phyloP scores from a whole-genome alignment of 2,329 filamentous ascomycete genomes.

The Ophiostoma novo-ulmi region DNA sequence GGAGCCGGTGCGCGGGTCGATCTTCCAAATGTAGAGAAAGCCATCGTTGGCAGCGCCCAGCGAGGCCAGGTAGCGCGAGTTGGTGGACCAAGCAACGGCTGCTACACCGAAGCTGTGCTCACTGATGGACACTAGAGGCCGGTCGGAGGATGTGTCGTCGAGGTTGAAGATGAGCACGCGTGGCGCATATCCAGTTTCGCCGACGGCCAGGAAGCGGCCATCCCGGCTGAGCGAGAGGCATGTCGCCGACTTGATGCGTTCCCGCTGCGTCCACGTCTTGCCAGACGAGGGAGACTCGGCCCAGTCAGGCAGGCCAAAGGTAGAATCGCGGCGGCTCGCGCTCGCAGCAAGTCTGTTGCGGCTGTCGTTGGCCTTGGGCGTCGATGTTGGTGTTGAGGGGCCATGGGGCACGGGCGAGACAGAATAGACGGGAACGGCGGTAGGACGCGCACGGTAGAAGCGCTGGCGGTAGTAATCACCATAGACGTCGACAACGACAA shows the following conservation, averaged over 20 bases:
- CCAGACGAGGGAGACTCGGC: slow-evolving; percentile 56
- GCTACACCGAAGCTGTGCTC: slow-evolving; percentile 89
- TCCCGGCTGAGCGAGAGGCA: slow-evolving; percentile 85
- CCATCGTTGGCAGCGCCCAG: slow-evolving; percentile 87
- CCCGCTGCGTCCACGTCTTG: slow-evolving; percentile 80
- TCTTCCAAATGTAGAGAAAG: slow-evolving; percentile 84
- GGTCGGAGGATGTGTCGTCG: slow-evolving; percentile 71
- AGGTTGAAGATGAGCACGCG: slow-evolving; percentile 86
- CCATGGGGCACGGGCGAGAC: slow-evolving; percentile 48
- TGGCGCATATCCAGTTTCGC: slow-evolving; percentile 91
- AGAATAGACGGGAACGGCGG: slow-evolving; percentile 62
- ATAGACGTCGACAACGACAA: slow-evolving; percentile 79
- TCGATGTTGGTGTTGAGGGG: slow-evolving; percentile 48
- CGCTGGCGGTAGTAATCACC: slow-evolving; percentile 66
- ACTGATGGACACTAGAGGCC: slow-evolving; percentile 74
- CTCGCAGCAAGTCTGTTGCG: slow-evolving; percentile 49
- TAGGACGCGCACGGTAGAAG: slow-evolving; percentile 84
- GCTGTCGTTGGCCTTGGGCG: slow-evolving; percentile 59
- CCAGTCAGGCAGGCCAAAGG: slow-evolving; percentile 46
- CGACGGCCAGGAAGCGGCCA: slow-evolving; percentile 81
- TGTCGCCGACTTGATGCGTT: slow-evolving; percentile 90
- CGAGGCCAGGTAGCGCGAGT: slow-evolving; percentile 81
- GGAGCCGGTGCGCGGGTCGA: slow-evolving; percentile 75
- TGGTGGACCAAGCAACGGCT: slow-evolving; percentile 81
- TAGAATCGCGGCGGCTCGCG: slow-evolving; percentile 42